Percentiles rank a stretch among this genome's conserved stretches.
These are phyloP conservation scores for Cornus suecica DNA, from an alignment of 148 eudicot species.

Conservation along the genomic window DNA sequence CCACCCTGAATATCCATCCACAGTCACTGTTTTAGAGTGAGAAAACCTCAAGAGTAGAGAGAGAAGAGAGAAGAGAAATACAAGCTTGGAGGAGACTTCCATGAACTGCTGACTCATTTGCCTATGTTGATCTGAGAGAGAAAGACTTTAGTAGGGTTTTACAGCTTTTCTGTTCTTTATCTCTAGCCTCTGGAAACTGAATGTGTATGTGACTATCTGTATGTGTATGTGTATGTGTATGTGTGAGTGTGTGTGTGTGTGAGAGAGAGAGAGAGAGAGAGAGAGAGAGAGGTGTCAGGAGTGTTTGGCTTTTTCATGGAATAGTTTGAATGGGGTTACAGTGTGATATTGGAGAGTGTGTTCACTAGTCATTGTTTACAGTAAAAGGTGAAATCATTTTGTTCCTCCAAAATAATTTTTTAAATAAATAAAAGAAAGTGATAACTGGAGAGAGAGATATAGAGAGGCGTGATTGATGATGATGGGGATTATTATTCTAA, in stretches of 20 bases:
- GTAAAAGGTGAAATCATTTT: conserved; percentile 40
- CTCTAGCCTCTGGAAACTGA: background rate
- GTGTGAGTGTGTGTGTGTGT: background rate
- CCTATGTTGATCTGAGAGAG: background rate
- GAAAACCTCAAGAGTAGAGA: conserved; percentile 19
- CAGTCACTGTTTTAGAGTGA: conserved; percentile 56
- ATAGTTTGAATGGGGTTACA: conserved; percentile 43
- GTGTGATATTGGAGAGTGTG: conserved; percentile 26
- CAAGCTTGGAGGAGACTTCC: conserved; percentile 11
- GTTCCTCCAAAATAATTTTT: conserved; percentile 16
- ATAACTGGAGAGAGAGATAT: background rate
- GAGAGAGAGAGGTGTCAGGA: conserved; percentile 36
- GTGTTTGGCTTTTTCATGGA: conserved; percentile 45
- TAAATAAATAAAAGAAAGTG: conserved; percentile 6
- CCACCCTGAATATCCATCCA: conserved; percentile 78
- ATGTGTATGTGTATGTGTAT: no score
- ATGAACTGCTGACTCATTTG: background rate
- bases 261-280: conserved; percentile 22
- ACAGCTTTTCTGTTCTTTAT: conserved; percentile 5
- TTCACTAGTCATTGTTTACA: conserved; percentile 12
- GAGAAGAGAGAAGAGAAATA: conserved; percentile 14
- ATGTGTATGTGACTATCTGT: background rate
- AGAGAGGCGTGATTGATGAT: conserved; percentile 28
- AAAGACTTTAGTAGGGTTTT: background rate
- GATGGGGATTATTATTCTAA: conserved; percentile 62